Evolutionary conservation across 2,329 filamentous ascomycete genomes (phyloP), one percentile per base, ranked within the genome.

Genomic region (Xylariaceae sp.): DNA sequence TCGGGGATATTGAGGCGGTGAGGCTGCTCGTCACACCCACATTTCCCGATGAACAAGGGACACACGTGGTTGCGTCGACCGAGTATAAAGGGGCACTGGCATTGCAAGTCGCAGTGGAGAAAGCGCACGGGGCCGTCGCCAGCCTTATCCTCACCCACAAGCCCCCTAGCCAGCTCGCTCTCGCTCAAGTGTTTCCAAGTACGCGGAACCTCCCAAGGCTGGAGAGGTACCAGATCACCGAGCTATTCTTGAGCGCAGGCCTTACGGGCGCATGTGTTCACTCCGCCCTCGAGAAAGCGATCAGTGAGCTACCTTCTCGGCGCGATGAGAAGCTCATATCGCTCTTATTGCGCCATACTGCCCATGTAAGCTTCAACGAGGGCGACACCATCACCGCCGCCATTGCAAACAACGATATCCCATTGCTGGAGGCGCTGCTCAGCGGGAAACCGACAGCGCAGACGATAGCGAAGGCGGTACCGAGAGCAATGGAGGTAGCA

Each of bases 331-430:
- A 64, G 2, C 57, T 80, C 9, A 72, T 80, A 38, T 63, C 65
- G 5, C 61, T 79, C 4, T 57, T 79, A 3, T 59, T 80, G 4
- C 62, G 65, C 2, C 62, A 74, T 43, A 68, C 71, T 11, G 71
- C 71, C 3, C 73, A 78, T 33, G 65, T 75, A 26, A 76, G 76
- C 46, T 73, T 70, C 38, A 70, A 71, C 29, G 66, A 70, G 17
- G 72, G 73, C 0, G 60, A 66, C n/a, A 67, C 65, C 2, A 60
- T 79, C 11, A 55, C 66, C 0, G 61, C 68, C 0, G 67, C 74
- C 0, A 69, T 79, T 13, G 46, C 55, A 2, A 69, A 72, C 38
- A 66, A 63, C 19, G 73, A 79, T 34, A 38, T 70, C 1, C 54
- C 53, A 0, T 56, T 78, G 0, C 51, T 78, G 1, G 59, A 64